Conservation (phyloP, 495 filamentous ascomycete species). For the Physcia stellaris region DNA sequence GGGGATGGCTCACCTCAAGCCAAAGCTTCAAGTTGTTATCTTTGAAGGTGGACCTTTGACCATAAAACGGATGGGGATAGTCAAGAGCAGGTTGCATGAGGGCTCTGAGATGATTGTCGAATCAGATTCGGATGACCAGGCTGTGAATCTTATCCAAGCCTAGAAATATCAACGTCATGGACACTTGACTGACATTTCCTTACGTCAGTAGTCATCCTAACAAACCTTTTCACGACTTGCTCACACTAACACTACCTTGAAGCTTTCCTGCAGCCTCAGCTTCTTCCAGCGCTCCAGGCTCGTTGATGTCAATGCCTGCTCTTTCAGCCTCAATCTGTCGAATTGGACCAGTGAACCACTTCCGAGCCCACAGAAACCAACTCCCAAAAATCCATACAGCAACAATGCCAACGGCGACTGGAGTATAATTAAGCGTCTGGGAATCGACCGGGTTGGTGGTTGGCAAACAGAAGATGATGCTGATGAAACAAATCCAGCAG, state of each 20-base stretch:
- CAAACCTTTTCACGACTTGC: neutral
- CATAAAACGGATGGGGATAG: too few relatives aligned
- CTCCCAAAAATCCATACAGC: constrained; percentile 26
- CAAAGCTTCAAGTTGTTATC: too few relatives aligned
- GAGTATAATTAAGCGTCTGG: constrained; percentile 50
- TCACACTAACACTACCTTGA: neutral
- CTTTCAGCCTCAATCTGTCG: constrained; percentile 37
- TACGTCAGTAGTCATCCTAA: too few relatives aligned
- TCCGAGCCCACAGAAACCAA: constrained; percentile 36
- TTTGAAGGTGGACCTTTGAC: too few relatives aligned
- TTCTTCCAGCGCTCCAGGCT: constrained; percentile 34
- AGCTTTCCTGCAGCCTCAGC: constrained; percentile 13
- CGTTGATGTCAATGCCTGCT: constrained; percentile 31
- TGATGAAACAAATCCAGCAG: constrained; percentile 33
- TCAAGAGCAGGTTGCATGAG: too few relatives aligned
- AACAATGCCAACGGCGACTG: constrained; percentile 49
- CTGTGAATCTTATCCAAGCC: too few relatives aligned
- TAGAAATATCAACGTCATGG: too few relatives aligned
- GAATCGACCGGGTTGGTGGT: constrained; percentile 43
- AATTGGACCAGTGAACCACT: constrained; percentile 46
- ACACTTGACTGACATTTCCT: too few relatives aligned
- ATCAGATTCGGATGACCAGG: too few relatives aligned
- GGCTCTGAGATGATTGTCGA: too few relatives aligned
- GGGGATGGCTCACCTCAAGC: too few relatives aligned
- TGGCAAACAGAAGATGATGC: constrained; percentile 51